These are phyloP conservation scores for Trypethelium eluteriae DNA, from an alignment of 495 filamentous ascomycete species.

Conservation along the genomic window DNA sequence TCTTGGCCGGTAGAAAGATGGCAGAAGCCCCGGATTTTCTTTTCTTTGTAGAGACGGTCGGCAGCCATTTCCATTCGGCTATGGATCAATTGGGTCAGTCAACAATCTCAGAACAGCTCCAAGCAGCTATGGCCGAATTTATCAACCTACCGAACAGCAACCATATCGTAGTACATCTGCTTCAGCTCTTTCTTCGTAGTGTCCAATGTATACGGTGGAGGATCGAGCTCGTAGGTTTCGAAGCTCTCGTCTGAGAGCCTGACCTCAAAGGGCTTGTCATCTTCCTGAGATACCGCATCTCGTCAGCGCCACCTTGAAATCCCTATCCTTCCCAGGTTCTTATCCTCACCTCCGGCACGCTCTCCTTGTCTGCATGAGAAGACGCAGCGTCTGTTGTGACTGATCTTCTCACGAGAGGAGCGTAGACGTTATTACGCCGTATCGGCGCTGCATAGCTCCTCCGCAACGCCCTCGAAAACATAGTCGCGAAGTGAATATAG, in stretches of 20 bases:
- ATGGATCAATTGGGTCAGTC: conserved; percentile 8
- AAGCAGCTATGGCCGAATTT: not conserved
- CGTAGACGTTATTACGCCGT: not conserved
- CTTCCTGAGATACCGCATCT: conserved; percentile 50
- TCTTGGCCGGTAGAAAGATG: conserved; percentile 97
- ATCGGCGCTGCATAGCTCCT: not conserved
- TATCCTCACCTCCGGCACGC: conserved; percentile 57
- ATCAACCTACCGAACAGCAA: conserved; percentile 65
- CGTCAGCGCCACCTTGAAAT: no score
- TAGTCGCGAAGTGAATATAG: not conserved
- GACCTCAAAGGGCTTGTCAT: conserved; percentile 89
- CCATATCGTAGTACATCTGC: conserved; percentile 99
- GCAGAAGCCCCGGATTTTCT: conserved; percentile 99
- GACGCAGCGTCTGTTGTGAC: conserved; percentile 94
- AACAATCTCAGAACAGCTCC: not conserved
- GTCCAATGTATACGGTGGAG: conserved; percentile 79
- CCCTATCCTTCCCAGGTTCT: not conserved
- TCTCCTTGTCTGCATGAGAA: conserved; percentile 75
- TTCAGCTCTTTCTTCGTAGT: conserved; percentile 96
- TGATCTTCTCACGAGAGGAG: conserved; percentile 50
- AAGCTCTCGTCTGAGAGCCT: conserved; percentile 94
- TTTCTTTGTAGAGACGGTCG: conserved; percentile 97
- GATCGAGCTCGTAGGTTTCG: conserved; percentile 98
- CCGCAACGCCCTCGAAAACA: conserved; percentile 6
- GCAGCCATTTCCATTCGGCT: conserved; percentile 99